Evolutionary conservation across 805 yeast genomes (phyloP).

Genomic region (Hanseniaspora occidentalis): DNA sequence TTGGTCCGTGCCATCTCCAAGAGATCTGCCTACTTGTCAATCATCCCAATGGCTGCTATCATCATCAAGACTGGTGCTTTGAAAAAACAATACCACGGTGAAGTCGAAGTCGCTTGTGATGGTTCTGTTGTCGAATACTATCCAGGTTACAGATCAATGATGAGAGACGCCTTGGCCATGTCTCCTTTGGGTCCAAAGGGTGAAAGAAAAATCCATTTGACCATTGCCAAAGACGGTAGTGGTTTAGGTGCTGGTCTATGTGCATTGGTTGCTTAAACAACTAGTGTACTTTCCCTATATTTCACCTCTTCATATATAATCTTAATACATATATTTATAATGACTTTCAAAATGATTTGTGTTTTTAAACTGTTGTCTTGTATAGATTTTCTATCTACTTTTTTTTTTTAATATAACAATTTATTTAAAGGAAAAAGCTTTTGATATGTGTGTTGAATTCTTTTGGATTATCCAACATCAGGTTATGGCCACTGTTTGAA

Average conservation of each 20-base stretch:
- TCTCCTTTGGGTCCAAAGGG: constrained; percentile 64
- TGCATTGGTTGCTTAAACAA: constrained; percentile 36
- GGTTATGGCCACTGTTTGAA: constrained; percentile 58
- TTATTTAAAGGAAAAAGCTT: constrained; percentile 14
- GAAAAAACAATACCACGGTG: constrained; percentile 39
- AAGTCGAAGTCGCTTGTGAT: constrained; percentile 89
- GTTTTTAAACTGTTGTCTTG: background rate
- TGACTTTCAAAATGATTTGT: background rate
- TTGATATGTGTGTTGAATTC: constrained; percentile 38
- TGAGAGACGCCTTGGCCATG: constrained; percentile 64
- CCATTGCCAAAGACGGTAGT: constrained; percentile 87
- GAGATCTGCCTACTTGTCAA: constrained; percentile 83
- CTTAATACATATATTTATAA: background rate
- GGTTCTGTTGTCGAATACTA: constrained; percentile 90
- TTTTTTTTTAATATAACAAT: background rate
- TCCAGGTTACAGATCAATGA: constrained; percentile 74
- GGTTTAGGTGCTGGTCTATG: constrained; percentile 97
- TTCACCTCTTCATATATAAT: background rate
- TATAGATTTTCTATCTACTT: too few species aligned
- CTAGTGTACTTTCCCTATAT: background rate
- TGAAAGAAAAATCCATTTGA: constrained; percentile 61
- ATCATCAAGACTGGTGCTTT: constrained; percentile 55
- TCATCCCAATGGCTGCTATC: constrained; percentile 83
- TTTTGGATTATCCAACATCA: constrained; percentile 53
- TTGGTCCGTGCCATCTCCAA: constrained; percentile 69